Base-by-base conservation (phyloP, 2,329 filamentous ascomycete genomes). In the Lachnellula cervina region DNA sequence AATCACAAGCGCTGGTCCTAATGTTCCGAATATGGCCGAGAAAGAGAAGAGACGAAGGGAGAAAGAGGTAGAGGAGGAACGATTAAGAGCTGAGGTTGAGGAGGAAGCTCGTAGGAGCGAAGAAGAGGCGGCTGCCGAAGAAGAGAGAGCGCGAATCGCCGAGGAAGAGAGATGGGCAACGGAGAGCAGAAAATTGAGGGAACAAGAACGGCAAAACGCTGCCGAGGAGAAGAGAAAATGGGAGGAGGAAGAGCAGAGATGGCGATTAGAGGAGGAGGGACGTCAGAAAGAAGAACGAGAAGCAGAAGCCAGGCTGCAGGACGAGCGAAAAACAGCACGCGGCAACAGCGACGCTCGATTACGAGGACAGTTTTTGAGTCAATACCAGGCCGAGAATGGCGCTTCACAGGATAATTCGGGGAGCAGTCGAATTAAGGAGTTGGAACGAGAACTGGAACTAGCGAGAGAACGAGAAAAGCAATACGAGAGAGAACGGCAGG, bases 361-460 rank as follows among this genome's bases (percentile, higher is more conserved):
- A 21, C 87, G 86, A 58, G 91, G 91, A 2, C 91, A 96, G 68
- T 92, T 87, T 64, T 79, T 96, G 50, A 93, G 89, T 67, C 88
- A 96, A 68, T 96, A 96, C 69, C 87, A 90, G 69, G 84, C 86
- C 19, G 86, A 90, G 62, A 84, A 88, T 68, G 71, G 77, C 59
- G 67, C 71, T 52, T 62, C 65, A 55, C 69, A 67, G 64, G 70
- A 68, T 47, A 71, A 70, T 17, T 75, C 77, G 52, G 80, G 93
- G 70, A 82, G 78, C 59, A 81, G 79, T 60, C 84, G 91, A 42
- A 86, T 97, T 59, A 82, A 82, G 64, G 87, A 97, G 69, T 78
- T 97, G 5, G 93, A 97, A 73, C 77, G 79, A 34, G 82, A 89
- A 66, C 76, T 90, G 1, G 82, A 84, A 64, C 78, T 82, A 64